These are phyloP conservation scores for Trichophyton rubrum DNA, from an alignment of 2,329 filamentous ascomycete species.

Conservation along the genomic window DNA sequence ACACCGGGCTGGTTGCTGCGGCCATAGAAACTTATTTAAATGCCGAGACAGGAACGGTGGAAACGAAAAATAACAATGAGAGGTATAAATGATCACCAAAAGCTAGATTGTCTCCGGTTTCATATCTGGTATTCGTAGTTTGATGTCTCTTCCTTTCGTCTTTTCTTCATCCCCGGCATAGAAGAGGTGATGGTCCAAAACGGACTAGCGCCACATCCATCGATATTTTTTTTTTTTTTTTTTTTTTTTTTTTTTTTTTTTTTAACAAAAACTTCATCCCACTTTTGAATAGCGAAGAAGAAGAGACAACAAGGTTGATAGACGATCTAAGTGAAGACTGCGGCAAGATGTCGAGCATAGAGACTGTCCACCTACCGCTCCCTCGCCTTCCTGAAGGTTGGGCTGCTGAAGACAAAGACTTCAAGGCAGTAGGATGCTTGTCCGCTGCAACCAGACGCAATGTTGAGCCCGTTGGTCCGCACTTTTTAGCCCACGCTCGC, in stretches of 20 bases:
- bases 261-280: background rate
- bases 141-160: background rate
- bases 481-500: slow-evolving; percentile 94
- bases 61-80: too few species aligned
- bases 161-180: background rate
- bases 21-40: background rate
- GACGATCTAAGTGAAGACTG: background rate
- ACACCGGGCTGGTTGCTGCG: slow-evolving; percentile 20
- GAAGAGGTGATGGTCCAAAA: background rate
- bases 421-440: slow-evolving; percentile 69
- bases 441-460: slow-evolving; percentile 69
- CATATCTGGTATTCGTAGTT: background rate
- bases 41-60: too few species aligned
- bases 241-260: background rate
- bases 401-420: slow-evolving; percentile 68
- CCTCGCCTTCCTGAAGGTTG: slow-evolving; percentile 69
- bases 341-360: slow-evolving; percentile 37
- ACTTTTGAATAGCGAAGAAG: background rate
- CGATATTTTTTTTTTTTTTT: background rate
- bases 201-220: background rate
- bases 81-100: background rate
- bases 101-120: background rate
- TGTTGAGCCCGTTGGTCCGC: slow-evolving; percentile 90
- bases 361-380: slow-evolving; percentile 37
- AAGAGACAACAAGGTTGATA: background rate